Evolutionary conservation across 257 asterid genomes (phyloP), one percentile per base, ranked within the genome.

Genomic region (Primulina eburnea): DNA sequence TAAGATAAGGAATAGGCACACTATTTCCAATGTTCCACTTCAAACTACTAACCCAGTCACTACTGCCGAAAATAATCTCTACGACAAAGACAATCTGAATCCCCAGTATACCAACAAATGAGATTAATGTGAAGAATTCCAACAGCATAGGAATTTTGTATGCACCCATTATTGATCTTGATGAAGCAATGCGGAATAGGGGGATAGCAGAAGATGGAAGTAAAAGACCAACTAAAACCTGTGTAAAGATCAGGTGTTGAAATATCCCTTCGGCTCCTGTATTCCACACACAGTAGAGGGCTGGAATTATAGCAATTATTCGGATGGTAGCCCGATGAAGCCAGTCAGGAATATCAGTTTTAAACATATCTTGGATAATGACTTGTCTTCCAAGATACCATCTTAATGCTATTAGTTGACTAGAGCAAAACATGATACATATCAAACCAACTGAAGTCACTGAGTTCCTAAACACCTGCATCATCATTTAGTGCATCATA

Each of bases 151-250:
- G 85, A 52, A 75, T 82, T 77, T 79, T 86, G 70, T 80, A 73
- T 68, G 74, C 72, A 16, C 99, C 98, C 99, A 94, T 94, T 62
- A 94, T 74, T 53, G 90, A 75, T 82, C 84, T 72, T 72, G 98
- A 91, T 60, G 97, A 89, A 75, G 97, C 92, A 70, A 94, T 82
- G 77, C 92, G 88, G 73, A 91, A 89, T 55, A 94, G 82, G 52
- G 99, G 98, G 70, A 91, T 84, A 60, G 88, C 89, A 58, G 99
- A 88, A 71, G 99, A 84, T 75, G 99, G 99, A 70, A 94, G 99
- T 69, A 86, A 73, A 78, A 94, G 89, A 70, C 97, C 95, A 72
- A 86, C 90, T 74, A 86, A 72, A 62, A 91, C 97, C 81, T 94
- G 99, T 38, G 92, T 76, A 71, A 80, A 84, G 75, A 94, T 78